Evolutionary conservation across 2,329 filamentous ascomycete genomes (phyloP), one percentile per base, ranked within the genome.

Genomic region (Colletotrichum lindemuthianum): DNA sequence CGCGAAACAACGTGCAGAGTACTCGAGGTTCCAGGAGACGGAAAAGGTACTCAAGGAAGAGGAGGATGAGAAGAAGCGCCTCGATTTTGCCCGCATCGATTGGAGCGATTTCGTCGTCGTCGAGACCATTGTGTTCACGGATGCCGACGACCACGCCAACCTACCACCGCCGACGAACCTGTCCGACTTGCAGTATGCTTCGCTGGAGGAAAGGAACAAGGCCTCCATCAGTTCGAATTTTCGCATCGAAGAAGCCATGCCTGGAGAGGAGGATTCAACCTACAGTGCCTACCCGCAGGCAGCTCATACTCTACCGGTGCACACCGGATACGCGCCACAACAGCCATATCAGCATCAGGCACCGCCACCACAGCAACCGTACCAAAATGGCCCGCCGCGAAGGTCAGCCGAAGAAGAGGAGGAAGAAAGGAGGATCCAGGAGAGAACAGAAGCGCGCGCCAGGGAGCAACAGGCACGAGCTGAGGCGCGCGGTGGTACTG

Each of bases 101-200:
- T 99, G 96, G 96, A 92, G 97, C 73, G 95, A 98, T 75, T 99
- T 99, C 72, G 90, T 95, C 39, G 91, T 99, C 16, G 93, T 97
- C 48, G 96, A 97, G 78, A 97, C 94, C 1, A 94, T 99, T 58
- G 84, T 93, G 13, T 99, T 99, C 77, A 93, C 88, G 63, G 94
- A 97, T 70, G 86, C 88, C 43, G 96, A 99, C 75, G 94, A 97
- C 70, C 87, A 92, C 68, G 88, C 89, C 41, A 90, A 96, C 68
- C 88, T 99, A 10, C 94, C 95, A 37, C 91, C 94, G 2, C 96
- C 96, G 1, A 96, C 93, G 4, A 93, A 91, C 6, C 88, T 97
- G 45, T 92, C 92, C 68, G 96, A 99, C 72, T 84, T 99, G 15
- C 94, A 98, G 76, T 96, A 94, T 67, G 93, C 94, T 36, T 97